phyloP scores from a whole-genome alignment of 163 green algal genomes.

The Picocystis sp. region DNA sequence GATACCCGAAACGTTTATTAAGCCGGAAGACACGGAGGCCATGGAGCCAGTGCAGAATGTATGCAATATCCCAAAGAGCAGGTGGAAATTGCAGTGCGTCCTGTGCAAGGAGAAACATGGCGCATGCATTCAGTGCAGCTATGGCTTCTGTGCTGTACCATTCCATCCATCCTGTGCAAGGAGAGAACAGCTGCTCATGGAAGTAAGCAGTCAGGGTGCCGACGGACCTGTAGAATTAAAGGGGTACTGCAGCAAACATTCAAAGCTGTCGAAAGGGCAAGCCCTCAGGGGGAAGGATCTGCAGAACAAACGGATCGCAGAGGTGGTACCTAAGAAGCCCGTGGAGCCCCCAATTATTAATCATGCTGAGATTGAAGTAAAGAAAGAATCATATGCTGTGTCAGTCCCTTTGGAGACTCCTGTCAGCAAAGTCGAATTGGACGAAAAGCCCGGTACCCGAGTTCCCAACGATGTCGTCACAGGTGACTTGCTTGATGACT shows the following conservation, averaged over 20 bases:
- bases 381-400: too few species aligned
- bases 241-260: slow-evolving; percentile 6
- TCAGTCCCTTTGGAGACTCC: too few species aligned
- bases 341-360: background rate
- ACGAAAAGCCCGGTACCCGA: too few species aligned
- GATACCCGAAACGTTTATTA: slow-evolving; percentile 13
- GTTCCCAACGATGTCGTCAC: too few species aligned
- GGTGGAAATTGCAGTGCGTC: slow-evolving; percentile 4
- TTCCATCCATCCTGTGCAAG: slow-evolving; percentile 16
- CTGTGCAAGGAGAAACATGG: slow-evolving; percentile 9
- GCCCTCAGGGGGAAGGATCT: too few species aligned
- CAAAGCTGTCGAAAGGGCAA: background rate
- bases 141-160: slow-evolving; percentile 8
- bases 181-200: slow-evolving; percentile 2
- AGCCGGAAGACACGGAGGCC: slow-evolving; percentile 5
- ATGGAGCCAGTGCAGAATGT: slow-evolving; percentile 10
- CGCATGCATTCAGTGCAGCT: slow-evolving; percentile 17
- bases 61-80: slow-evolving; percentile 1
- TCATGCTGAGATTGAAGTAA: too few species aligned
- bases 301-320: background rate
- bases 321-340: background rate
- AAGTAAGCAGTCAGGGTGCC: background rate
- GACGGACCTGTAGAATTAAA: background rate
- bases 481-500: too few species aligned
- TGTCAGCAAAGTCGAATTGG: too few species aligned